phyloP scores from a whole-genome alignment of 306 rosid genomes.

The Arachis hypogaea region DNA sequence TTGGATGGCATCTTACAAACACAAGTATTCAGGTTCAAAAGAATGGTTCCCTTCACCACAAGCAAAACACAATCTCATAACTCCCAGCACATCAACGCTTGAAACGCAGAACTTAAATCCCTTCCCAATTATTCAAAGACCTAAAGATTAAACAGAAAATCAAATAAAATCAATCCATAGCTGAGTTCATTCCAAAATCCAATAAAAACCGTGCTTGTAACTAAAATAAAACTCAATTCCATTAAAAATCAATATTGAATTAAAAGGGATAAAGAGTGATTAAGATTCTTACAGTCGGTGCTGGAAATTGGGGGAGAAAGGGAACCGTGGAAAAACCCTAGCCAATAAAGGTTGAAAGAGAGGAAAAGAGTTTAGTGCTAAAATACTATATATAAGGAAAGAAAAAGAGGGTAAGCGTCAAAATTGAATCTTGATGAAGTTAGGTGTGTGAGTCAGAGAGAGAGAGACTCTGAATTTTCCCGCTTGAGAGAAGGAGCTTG shows the following conservation, averaged over 20 bases:
- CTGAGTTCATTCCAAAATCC: neutral
- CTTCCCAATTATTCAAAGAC: constrained; percentile 38
- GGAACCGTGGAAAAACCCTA: constrained; percentile 43
- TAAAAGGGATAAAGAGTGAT: neutral
- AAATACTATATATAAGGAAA: neutral
- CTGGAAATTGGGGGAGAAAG: constrained; percentile 25
- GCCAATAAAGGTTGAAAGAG: constrained; percentile 3
- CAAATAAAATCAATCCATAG: neutral
- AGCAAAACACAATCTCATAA: constrained; percentile 66
- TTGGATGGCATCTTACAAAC: constrained; percentile 78
- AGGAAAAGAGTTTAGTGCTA: neutral
- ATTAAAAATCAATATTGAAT: neutral
- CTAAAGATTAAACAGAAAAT: constrained; percentile 36
- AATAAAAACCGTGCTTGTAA: neutral
- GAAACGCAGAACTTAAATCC: constrained; percentile 3
- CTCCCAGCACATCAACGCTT: constrained; percentile 50
- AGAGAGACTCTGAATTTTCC: constrained; percentile 14
- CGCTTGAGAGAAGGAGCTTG: constrained; percentile 1
- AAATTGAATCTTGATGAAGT: constrained; percentile 18
- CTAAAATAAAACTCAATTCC: neutral
- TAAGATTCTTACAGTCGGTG: constrained; percentile 34
- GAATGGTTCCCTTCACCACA: constrained; percentile 38
- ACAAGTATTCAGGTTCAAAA: constrained; percentile 38
- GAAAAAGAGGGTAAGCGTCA: neutral
- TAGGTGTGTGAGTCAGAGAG: constrained; percentile 35